Evolutionary conservation across 345 rosid species (phyloP).

Genomic region (Erucastrum elatum): DNA sequence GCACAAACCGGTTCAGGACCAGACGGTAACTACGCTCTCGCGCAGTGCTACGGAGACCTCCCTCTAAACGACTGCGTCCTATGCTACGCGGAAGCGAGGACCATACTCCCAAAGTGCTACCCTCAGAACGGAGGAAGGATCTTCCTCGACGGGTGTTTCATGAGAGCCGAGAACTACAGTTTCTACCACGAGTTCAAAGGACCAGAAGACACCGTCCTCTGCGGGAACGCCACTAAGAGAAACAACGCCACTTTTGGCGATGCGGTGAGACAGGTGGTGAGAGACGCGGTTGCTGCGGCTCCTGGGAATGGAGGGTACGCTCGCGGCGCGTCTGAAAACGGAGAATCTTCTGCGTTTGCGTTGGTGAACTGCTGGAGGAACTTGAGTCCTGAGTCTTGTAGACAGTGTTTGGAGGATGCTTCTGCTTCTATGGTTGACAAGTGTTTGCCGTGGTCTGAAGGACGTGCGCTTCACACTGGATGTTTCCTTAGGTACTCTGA

Average conservation of each 20-base stretch:
- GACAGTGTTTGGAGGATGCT: conserved; percentile 69
- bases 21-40: conserved; percentile 69
- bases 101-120: conserved; percentile 83
- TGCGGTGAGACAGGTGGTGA: conserved; percentile 54
- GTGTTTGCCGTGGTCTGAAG: conserved; percentile 90
- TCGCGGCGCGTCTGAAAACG: conserved; percentile 42
- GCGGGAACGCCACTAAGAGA: conserved; percentile 62
- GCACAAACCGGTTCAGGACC: conserved; percentile 73
- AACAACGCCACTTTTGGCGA: conserved; percentile 40
- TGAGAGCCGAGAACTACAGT: conserved; percentile 86
- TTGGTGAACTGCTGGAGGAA: conserved; percentile 86
- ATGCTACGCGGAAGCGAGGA: conserved; percentile 89
- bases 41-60: conserved; percentile 90
- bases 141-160: conserved; percentile 92
- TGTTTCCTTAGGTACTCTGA: conserved; percentile 90
- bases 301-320: conserved; percentile 54
- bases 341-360: conserved; percentile 59
- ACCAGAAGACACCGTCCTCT: conserved; percentile 53
- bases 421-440: conserved; percentile 48
- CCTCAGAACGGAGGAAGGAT: conserved; percentile 77
- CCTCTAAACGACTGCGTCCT: conserved; percentile 75
- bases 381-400: conserved; percentile 61
- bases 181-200: conserved; percentile 70
- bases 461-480: conserved; percentile 79
- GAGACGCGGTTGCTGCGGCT: conserved; percentile 47